Base-by-base conservation (phyloP, 306 rosid genomes). In the Phaseolus lunatus region DNA sequence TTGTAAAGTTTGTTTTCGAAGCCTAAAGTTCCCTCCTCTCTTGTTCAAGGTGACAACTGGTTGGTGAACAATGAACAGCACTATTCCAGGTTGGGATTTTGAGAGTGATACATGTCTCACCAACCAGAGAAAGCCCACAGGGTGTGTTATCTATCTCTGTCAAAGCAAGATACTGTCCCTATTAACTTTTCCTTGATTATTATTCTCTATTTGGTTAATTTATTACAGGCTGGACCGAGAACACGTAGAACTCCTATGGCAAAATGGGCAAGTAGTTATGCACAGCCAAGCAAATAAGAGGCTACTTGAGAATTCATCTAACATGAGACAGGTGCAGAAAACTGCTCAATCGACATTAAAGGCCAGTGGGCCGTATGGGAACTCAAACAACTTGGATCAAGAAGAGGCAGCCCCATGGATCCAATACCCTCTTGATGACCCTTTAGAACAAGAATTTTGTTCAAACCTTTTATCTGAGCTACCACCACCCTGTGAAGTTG, bases 231-330 rank as follows among this genome's bases (percentile, higher is more conserved):
- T 39, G 3, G 91, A 91, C 68, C 83, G 80, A 85, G 96, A 91
- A 68, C 73, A 91, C 8, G 95, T 88, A 26, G 98, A 93, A 87
- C 91, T 93, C 24, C 35, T 90, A 70, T 89, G 98, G 96, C 77
- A 83, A 81, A 86, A 93, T 82, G 98, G 98, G n/a, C 96, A 89
- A 53, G 91, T 93, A 70, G 96, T 93, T 43, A 81, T 88, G 70
- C 83, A 89, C 20, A 88, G 92, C 82, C 98, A 91, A 85, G 75
- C 88, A 33, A 78, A 68, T 4, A 83, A 78, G 80, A 89, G 87
- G 72, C 80, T 81, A 16, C 67, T 62, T 70, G 43, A 19, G 44
- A 76, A 47, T 75, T 82, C 85, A 37, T 84, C 35, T 58, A 80
- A 87, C 64, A 71, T 71, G 12, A 85, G 89, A 65, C 93, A 83